Base-by-base conservation (phyloP, 305 asterid genomes). In the Petunia hybrid region DNA sequence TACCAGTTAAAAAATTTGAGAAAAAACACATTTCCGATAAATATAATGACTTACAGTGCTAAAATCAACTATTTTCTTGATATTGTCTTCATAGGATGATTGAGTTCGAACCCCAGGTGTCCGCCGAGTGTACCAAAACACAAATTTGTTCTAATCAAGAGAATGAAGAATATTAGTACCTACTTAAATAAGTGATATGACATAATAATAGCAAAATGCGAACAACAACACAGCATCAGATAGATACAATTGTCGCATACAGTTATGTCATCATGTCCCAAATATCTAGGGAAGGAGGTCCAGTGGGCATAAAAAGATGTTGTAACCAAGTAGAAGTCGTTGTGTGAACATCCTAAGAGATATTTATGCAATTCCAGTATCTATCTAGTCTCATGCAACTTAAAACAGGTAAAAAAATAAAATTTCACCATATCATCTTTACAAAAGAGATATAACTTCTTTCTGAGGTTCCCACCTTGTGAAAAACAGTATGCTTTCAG, bases 101-200 rank as follows among this genome's bases (percentile, higher is more conserved):
- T 92, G 98, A 56, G 90, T 91, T 82, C 97, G 89, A 84, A 90
- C 94, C 76, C 99, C 99, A 61, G 95, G 97, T 73, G 95, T 92
- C 80, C 95, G 94, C 51, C 97, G 97, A 83, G 99, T 95, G 87
- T 95, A 95, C 99, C 99, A 95, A 81, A 92, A 91, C 9, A 92
- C 92, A 82, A 88, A 93, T 82, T 92, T 95, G 85, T 92, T 82
- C 99, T 95, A 90, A 75, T 80, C 60, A 87, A 13, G 61, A 56
- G 31, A 13, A 56, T 56, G 31, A 10, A 56, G 61, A 56, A 56
- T 5, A 31, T 56, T 56, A 56, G 61, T 14, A 14, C 61, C 22
- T 14, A 56, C 31, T 4, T 31, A 56, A 56, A 56, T 6, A 56
- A 56, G 61, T 13, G 61, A 56, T 56, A 14, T 56, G 4, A 56